A percentile compares a stretch with the other conserved stretches of the same genome.
Evolutionary conservation across 371 early-diverging fungal species (phyloP).

Genomic region (Mucor indicus): DNA sequence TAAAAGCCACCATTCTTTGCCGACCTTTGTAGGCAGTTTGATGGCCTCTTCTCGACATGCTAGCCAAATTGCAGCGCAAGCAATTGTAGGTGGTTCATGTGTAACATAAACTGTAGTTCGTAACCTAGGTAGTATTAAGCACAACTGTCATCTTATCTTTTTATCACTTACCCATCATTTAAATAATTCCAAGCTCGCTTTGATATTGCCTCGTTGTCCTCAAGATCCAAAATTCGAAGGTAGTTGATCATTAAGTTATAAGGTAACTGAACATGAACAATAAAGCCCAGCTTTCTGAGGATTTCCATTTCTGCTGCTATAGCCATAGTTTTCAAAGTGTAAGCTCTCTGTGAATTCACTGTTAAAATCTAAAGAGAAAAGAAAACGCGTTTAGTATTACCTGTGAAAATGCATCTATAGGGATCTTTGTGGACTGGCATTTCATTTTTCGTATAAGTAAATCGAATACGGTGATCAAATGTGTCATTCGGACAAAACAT

Average conservation of each 20-base stretch:
- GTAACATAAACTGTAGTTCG: slow-evolving; percentile 79
- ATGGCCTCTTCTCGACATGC: slow-evolving; percentile 69
- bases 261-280: slow-evolving; percentile 93
- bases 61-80: slow-evolving; percentile 86
- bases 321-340: slow-evolving; percentile 73
- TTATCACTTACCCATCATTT: slow-evolving; percentile 70
- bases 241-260: slow-evolving; percentile 94
- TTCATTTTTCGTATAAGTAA: slow-evolving; percentile 59
- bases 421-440: slow-evolving; percentile 44
- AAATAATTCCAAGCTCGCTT: slow-evolving; percentile 86
- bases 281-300: slow-evolving; percentile 83
- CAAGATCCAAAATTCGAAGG: slow-evolving; percentile 75
- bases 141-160: not conserved
- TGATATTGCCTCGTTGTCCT: slow-evolving; percentile 67
- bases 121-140: slow-evolving; percentile 46
- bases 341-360: slow-evolving; percentile 50
- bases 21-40: slow-evolving; percentile 67
- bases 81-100: slow-evolving; percentile 86
- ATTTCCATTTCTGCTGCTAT: slow-evolving; percentile 86
- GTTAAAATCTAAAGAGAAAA: too few relatives aligned
- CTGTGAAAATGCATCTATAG: slow-evolving; percentile 61
- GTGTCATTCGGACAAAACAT: slow-evolving; percentile 66
- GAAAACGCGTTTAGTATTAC: slow-evolving; percentile 22
- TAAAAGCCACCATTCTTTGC: slow-evolving; percentile 78
- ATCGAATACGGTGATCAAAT: slow-evolving; percentile 79